Conservation (phyloP, 495 filamentous ascomycete genomes). For the Ramalina intermedia region DNA sequence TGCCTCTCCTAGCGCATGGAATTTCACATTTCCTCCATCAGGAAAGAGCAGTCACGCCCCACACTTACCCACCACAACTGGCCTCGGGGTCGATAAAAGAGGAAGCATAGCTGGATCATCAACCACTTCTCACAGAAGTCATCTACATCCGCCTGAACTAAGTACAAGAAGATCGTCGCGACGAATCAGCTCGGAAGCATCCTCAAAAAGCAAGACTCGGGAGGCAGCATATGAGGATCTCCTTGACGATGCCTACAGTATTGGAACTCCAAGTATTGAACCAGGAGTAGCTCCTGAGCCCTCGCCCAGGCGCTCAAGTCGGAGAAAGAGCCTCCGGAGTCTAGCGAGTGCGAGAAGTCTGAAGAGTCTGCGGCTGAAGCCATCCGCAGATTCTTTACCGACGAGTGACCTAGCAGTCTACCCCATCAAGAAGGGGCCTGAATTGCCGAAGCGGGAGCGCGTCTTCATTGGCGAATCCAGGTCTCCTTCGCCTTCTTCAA, state of each 20-base stretch:
- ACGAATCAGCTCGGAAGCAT: background rate
- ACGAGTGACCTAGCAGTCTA: constrained; percentile 14
- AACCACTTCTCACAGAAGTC: background rate
- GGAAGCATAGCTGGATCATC: constrained; percentile 31
- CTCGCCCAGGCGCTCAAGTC: constrained; percentile 34
- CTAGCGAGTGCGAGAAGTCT: constrained; percentile 24
- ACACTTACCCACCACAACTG: constrained; percentile 21
- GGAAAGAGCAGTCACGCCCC: constrained; percentile 9
- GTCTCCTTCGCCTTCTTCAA: constrained; percentile 19
- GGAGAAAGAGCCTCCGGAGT: constrained; percentile 31
- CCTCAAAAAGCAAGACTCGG: constrained; percentile 16
- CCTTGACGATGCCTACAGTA: constrained; percentile 31
- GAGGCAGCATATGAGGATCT: constrained; percentile 6
- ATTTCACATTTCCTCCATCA: constrained; percentile 15
- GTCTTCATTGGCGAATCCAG: constrained; percentile 30
- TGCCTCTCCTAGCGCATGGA: constrained; percentile 17
- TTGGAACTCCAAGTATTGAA: constrained; percentile 45
- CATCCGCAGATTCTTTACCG: constrained; percentile 40
- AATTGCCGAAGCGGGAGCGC: constrained; percentile 23
- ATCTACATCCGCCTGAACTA: background rate
- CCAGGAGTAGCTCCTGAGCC: constrained; percentile 16
- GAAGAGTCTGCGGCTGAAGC: constrained; percentile 44
- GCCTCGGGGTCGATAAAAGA: constrained; percentile 56
- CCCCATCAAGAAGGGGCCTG: background rate
- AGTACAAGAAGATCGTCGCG: background rate